These are phyloP conservation scores for Hypoxylon fuscum DNA, from an alignment of 495 filamentous ascomycete species.

Conservation along the genomic window DNA sequence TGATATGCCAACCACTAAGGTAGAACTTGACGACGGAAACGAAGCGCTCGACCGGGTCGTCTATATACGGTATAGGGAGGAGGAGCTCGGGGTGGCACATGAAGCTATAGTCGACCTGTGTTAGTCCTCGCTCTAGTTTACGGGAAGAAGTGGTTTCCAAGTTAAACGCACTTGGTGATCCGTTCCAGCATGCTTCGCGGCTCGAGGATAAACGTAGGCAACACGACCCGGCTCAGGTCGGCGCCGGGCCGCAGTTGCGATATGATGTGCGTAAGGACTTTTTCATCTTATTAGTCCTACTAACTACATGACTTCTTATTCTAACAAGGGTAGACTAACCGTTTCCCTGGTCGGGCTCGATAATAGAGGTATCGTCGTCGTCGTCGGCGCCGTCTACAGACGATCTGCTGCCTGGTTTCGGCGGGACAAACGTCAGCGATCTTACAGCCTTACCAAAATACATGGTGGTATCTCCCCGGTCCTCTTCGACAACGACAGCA, in stretches of 20 bases:
- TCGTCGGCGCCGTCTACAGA: slow-evolving; percentile 61
- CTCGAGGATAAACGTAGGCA: slow-evolving; percentile 98
- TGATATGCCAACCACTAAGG: slow-evolving; percentile 98
- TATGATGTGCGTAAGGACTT: slow-evolving; percentile 94
- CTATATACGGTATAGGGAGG: slow-evolving; percentile 82
- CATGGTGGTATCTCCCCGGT: background rate
- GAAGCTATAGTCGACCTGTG: slow-evolving; percentile 70
- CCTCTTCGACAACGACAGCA: background rate
- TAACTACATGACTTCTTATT: background rate
- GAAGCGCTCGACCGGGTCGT: slow-evolving; percentile 91
- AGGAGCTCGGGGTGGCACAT: slow-evolving; percentile 99
- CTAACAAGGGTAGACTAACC: slow-evolving; percentile 53
- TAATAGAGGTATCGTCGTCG: slow-evolving; percentile 79
- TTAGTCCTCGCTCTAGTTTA: slow-evolving; percentile 32
- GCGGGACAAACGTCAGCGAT: slow-evolving; percentile 29
- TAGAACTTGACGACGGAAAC: slow-evolving; percentile 97
- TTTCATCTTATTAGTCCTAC: slow-evolving; percentile 5
- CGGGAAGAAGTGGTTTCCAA: slow-evolving; percentile 34
- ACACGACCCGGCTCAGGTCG: slow-evolving; percentile 90
- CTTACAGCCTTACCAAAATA: background rate
- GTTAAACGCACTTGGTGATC: slow-evolving; percentile 89
- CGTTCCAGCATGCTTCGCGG: slow-evolving; percentile 97
- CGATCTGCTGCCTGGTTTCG: slow-evolving; percentile 56
- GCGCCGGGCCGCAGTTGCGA: slow-evolving; percentile 95
- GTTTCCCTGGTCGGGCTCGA: slow-evolving; percentile 80